A percentile compares a stretch with the other conserved stretches of the same genome.
phyloP scores from a whole-genome alignment of 805 yeast species.

The Cyberlindnera sargentensis region DNA sequence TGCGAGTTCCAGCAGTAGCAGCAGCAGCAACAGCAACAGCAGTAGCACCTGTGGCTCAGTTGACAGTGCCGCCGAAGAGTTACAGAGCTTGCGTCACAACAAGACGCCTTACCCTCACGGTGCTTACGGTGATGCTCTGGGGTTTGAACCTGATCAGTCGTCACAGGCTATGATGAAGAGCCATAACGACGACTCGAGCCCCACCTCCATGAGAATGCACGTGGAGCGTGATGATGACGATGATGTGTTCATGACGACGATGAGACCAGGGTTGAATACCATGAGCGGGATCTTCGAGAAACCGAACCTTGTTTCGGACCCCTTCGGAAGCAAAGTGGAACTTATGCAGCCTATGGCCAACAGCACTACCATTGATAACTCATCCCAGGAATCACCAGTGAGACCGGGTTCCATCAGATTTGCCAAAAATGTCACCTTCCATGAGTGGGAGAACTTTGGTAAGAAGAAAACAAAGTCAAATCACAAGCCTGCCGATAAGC shows the following conservation, averaged over 20 bases:
- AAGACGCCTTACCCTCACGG: not conserved
- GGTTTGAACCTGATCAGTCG: not conserved
- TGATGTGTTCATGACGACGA: slow-evolving; percentile 2
- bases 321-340: not conserved
- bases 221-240: slow-evolving; percentile 2
- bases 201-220: not conserved
- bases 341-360: not conserved
- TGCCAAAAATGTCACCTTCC: slow-evolving; percentile 3
- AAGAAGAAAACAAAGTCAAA: not conserved
- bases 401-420: slow-evolving; percentile 2
- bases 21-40: not conserved
- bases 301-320: not conserved
- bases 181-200: not conserved
- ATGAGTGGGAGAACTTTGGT: not conserved
- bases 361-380: not conserved
- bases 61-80: not conserved
- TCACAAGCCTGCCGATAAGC: not conserved
- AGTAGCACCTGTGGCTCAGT: not conserved
- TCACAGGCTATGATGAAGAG: not conserved
- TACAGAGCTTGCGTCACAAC: not conserved
- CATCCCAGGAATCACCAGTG: not conserved
- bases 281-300: not conserved
- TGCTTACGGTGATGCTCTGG: too few species aligned
- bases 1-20: not conserved
- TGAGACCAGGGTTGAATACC: not conserved